Base-by-base conservation (phyloP, 1,284 basidiomycete genomes). In the Xerocomus nothofagi region DNA sequence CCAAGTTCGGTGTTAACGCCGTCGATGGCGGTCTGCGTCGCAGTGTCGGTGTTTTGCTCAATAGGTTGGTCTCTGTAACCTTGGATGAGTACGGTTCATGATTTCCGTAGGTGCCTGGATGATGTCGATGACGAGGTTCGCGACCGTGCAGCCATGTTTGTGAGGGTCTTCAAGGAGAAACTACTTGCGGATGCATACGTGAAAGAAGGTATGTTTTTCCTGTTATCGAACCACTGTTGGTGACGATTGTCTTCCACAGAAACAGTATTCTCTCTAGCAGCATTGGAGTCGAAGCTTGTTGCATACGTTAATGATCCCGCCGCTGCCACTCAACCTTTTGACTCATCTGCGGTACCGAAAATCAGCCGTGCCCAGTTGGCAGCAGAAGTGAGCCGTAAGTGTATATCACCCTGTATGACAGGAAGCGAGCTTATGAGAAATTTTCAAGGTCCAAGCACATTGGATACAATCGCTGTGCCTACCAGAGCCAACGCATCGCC, bases 121-220 rank as follows among this genome's bases (percentile, higher is more conserved):
- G 97, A 99, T 71, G 93, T 98, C 17, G 97, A 99, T 56, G 97
- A 99, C 66, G 97, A 99, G 76, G 97, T 99, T 53, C 86, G 97
- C 46, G 97, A 99, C 70, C 90, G 97, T 52, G 97, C 96, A 6
- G 93, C 96, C 10, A 81, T 99, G 71, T 98, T 97, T 71, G 79
- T 97, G 54, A 88, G 84, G 72, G 80, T 91, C 7, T 83, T 98
- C 61, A 80, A 87, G 57, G 89, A 91, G 67, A 82, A 88, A 56
- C 72, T 80, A 14, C 75, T 99, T 49, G 92, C 91, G 6, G 84
- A 91, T 60, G 80, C 81, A 29, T 96, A 95, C 65, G 84, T 98
- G 56, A 93, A 91, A 73, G 93, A 98, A 73, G 94, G 94, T 90
- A 55, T 62, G 41, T 23, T 30, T 49, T 39, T 39, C 21, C 11